phyloP scores from a whole-genome alignment of 2,329 filamentous ascomycete species.

The Penicillium sp. region DNA sequence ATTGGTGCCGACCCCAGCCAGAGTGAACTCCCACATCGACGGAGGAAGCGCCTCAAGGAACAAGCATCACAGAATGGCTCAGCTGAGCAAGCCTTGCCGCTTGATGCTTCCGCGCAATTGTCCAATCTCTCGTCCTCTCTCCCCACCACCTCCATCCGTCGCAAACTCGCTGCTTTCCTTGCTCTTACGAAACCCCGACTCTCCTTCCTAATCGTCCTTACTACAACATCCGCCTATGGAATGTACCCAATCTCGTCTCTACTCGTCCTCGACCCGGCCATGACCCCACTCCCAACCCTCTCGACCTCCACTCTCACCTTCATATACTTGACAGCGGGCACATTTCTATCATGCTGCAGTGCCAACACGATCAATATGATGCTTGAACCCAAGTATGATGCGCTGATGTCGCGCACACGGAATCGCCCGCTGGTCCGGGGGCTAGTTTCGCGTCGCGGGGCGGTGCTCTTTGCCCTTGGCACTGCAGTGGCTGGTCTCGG shows the following conservation, averaged over 20 bases:
- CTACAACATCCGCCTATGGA: constrained; percentile 87
- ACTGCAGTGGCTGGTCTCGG: constrained; percentile 73
- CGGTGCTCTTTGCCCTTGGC: constrained; percentile 77
- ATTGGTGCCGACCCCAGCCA: constrained; percentile 29
- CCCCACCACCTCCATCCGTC: constrained; percentile 63
- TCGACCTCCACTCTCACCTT: constrained; percentile 81
- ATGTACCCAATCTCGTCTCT: constrained; percentile 91
- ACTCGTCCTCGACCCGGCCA: constrained; percentile 79
- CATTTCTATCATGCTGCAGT: constrained; percentile 83
- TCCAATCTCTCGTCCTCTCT: constrained; percentile 63
- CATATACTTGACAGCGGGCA: constrained; percentile 88
- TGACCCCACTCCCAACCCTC: constrained; percentile 64
- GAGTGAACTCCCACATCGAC: constrained; percentile 50
- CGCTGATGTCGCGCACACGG: constrained; percentile 89
- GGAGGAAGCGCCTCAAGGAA: constrained; percentile 52
- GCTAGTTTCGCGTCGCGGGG: constrained; percentile 73
- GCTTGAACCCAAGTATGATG: constrained; percentile 88
- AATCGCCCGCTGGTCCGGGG: constrained; percentile 87
- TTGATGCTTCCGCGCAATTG: constrained; percentile 66
- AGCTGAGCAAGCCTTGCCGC: constrained; percentile 53
- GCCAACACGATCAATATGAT: constrained; percentile 98
- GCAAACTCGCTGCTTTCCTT: constrained; percentile 78
- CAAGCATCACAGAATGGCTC: constrained; percentile 29
- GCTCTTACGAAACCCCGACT: constrained; percentile 95
- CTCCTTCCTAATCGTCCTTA: constrained; percentile 87